These are phyloP conservation scores for Neocallimastix lanati DNA, from an alignment of 192 early-diverging fungal genomes.

Conservation along the genomic window DNA sequence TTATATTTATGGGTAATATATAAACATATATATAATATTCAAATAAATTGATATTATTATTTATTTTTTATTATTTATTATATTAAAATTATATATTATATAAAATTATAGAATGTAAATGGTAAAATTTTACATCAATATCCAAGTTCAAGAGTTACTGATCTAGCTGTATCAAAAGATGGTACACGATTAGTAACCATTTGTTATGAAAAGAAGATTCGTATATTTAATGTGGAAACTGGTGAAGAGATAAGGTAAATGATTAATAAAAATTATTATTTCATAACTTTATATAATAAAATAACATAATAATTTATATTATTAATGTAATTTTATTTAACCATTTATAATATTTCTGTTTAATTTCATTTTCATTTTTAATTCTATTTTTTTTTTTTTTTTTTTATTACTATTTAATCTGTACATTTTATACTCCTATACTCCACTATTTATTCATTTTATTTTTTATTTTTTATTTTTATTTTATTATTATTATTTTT, in stretches of 20 bases:
- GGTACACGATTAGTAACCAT: conserved; percentile 42
- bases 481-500: too few relatives aligned
- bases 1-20: conserved; percentile 51
- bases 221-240: conserved; percentile 38
- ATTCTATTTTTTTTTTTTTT: too few relatives aligned
- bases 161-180: conserved; percentile 39
- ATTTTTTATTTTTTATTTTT: too few relatives aligned
- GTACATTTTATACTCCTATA: too few relatives aligned
- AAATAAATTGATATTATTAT: conserved; percentile 4
- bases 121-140: conserved; percentile 43
- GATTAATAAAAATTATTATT: not conserved
- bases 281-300: too few relatives aligned
- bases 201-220: conserved; percentile 38
- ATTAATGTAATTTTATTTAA: too few relatives aligned
- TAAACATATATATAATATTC: not conserved
- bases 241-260: conserved; percentile 16
- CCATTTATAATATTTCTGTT: too few relatives aligned
- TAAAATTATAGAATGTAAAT: conserved; percentile 11
- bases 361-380: too few relatives aligned
- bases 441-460: too few relatives aligned
- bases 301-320: too few relatives aligned
- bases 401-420: too few relatives aligned
- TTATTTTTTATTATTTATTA: not conserved
- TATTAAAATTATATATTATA: too few relatives aligned
- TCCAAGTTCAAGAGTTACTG: conserved; percentile 35